phyloP scores from a whole-genome alignment of 345 rosid genomes.

The Citrus reticulata region DNA sequence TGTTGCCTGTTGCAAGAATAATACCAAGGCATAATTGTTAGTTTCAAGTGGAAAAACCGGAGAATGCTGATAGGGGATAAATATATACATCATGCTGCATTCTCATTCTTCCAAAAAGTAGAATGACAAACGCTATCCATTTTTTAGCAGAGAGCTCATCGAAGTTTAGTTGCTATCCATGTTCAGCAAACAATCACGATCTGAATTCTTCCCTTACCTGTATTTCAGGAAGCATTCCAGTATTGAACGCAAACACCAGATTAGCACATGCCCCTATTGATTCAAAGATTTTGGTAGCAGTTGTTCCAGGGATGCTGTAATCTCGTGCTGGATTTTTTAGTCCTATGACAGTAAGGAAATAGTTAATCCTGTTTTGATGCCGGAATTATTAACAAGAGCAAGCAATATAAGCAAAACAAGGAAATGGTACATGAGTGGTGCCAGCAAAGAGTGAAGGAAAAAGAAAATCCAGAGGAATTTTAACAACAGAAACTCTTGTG shows the following conservation, averaged over 20 bases:
- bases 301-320: constrained; percentile 59
- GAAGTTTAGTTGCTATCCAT: background rate
- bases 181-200: background rate
- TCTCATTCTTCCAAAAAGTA: background rate
- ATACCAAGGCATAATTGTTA: background rate
- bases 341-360: constrained; percentile 35
- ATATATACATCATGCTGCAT: background rate
- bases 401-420: background rate
- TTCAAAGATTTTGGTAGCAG: constrained; percentile 45
- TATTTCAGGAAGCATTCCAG: constrained; percentile 99
- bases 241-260: constrained; percentile 86
- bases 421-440: background rate
- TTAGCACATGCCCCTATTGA: constrained; percentile 79
- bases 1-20: constrained; percentile 55
- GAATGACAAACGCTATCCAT: background rate
- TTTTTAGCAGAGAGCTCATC: background rate
- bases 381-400: background rate
- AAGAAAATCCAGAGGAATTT: background rate
- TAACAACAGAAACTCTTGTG: background rate
- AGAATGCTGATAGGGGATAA: background rate
- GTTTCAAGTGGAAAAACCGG: background rate
- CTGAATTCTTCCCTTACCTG: constrained; percentile 34
- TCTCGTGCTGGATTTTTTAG: constrained; percentile 63
- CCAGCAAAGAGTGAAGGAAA: background rate
- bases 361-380: background rate